phyloP scores from a whole-genome alignment of 179 eudicot species.

The Vitellaria paradoxa region DNA sequence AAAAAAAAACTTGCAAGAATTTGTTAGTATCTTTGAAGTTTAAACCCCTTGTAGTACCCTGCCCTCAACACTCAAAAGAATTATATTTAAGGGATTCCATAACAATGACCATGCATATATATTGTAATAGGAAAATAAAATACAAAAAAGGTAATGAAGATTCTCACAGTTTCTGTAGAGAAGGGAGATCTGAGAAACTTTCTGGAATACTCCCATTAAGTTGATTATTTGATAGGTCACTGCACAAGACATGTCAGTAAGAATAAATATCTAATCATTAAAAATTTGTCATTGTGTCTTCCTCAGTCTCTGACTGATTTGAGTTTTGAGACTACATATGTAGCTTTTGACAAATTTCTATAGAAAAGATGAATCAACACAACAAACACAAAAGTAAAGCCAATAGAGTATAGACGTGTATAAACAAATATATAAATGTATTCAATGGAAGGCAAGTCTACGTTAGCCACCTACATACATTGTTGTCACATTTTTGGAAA shows the following conservation, averaged over 20 bases:
- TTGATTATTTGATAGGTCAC: constrained; percentile 59
- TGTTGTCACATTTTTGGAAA: constrained; percentile 61
- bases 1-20: not conserved
- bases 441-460: not conserved
- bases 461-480: constrained; percentile 45
- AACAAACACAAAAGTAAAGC: not conserved
- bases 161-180: constrained; percentile 70
- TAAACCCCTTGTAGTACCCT: not conserved
- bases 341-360: not conserved
- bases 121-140: not conserved
- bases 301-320: not conserved
- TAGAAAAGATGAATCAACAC: not conserved
- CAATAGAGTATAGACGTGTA: not conserved
- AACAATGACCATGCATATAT: not conserved
- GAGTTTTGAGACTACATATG: not conserved
- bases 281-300: not conserved
- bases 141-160: not conserved
- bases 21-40: not conserved
- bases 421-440: not conserved
- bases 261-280: not conserved
- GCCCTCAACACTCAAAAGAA: constrained; percentile 5
- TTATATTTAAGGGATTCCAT: not conserved
- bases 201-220: constrained; percentile 69
- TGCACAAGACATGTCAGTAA: constrained; percentile 26
- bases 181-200: constrained; percentile 57